Evolutionary conservation across 129 eudicot genomes (phyloP).

Genomic region (Artemisia annua): DNA sequence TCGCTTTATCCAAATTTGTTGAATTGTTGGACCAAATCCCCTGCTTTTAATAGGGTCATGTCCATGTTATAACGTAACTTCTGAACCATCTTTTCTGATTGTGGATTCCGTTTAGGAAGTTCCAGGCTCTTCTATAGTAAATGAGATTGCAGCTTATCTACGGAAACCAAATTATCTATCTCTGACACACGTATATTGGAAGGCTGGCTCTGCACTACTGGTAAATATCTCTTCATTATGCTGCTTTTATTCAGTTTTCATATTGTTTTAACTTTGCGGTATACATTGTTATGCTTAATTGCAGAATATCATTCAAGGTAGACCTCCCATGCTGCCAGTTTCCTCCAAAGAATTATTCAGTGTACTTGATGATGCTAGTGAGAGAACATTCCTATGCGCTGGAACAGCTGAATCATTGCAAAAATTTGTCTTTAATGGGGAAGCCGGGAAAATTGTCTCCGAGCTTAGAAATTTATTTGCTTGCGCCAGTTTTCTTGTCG

Average conservation of each 20-base stretch:
- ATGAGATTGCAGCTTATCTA: constrained; percentile 52
- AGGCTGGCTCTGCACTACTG: constrained; percentile 72
- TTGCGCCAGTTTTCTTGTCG: constrained; percentile 78
- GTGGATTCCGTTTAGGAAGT: constrained; percentile 60
- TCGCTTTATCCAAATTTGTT: not conserved
- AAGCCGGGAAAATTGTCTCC: constrained; percentile 61
- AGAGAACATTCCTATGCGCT: constrained; percentile 79
- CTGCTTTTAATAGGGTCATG: not conserved
- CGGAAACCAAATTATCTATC: constrained; percentile 52
- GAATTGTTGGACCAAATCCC: constrained; percentile 8
- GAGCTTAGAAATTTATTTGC: constrained; percentile 82
- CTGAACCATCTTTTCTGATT: constrained; percentile 14
- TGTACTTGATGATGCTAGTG: constrained; percentile 80
- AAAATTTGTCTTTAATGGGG: constrained; percentile 78
- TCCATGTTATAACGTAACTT: not conserved
- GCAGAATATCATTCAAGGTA: constrained; percentile 81
- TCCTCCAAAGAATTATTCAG: constrained; percentile 70
- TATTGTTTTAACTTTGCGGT: not conserved
- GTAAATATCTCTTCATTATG: constrained; percentile 32
- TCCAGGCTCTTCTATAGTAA: constrained; percentile 65
- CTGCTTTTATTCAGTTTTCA: constrained; percentile 7
- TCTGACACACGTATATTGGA: constrained; percentile 67
- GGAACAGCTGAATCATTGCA: constrained; percentile 80
- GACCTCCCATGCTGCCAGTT: constrained; percentile 58
- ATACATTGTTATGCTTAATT: constrained; percentile 11